Base-by-base conservation (phyloP, 2,329 filamentous ascomycete genomes). In the Exophiala mesophila region DNA sequence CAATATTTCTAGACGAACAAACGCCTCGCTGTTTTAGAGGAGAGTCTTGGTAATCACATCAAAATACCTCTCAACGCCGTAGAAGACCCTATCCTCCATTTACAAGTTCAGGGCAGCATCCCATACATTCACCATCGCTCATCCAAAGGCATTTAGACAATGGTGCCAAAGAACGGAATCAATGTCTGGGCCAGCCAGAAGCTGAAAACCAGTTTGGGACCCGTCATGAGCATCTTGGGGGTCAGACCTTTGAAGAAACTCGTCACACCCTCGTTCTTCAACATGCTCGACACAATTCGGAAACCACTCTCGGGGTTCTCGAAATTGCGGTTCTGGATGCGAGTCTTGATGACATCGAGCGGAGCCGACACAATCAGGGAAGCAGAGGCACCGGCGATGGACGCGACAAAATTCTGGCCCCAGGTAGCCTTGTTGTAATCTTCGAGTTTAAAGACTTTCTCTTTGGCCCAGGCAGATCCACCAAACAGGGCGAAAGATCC, bases 111-210 rank as follows among this genome's bases (percentile, higher is more conserved):
- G n/a, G n/a, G n/a, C n/a, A n/a, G n/a, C n/a, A n/a, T n/a, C n/a
- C n/a, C n/a, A n/a, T n/a, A n/a, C n/a, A n/a, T n/a, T n/a, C n/a
- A n/a, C n/a, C n/a, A 36, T 20, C n/a, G 12, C n/a, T 10, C 12
- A 26, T 26, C 32, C 16, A 19, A 31, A 5, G 17, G 13, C 7
- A 19, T 29, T 55, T 73, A 80, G 63, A 80, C 68, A 45, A 81
- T 63, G 65, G 80, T 79, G 59, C 79, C 86, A 66, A 97, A 97
- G 28, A 88, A 84, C 38, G 92, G 92, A 62, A 98, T 98, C 59
- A 98, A 74, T 20, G 92, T 97, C 75, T 98, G 92, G 44, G 92
- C 92, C 62, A 98, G 80, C 92, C 92, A 98, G 82, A 98, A 98
- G 49, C 89, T 96, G 75, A 98, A 98, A 51, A 97, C 92, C 48